Base-by-base conservation (phyloP, 2,329 filamentous ascomycete genomes). In the Sphaerulina vaccinii region DNA sequence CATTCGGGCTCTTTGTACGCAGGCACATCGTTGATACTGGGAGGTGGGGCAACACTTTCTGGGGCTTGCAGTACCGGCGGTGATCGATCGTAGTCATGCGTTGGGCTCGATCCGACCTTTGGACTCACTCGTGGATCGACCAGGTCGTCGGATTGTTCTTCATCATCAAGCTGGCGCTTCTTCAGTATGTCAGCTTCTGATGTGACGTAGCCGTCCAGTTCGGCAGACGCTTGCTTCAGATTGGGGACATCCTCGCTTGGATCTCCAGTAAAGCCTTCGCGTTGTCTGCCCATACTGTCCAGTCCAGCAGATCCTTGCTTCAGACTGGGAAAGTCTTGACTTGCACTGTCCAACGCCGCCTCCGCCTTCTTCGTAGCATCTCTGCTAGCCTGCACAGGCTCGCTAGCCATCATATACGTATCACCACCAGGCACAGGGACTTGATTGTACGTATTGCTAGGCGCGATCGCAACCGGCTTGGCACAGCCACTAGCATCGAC, bases 401-500 rank as follows among this genome's bases (percentile, higher is more conserved):
- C 46, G 39, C 56, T 55, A 8, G 21, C 57, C n/a, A 56, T 41
- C 56, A 59, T 54, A 24, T 58, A 54, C n/a, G 52, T 58, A 35
- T 62, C 51, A 11, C 62, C 61, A 21, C 54, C 57, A 1, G 61
- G 58, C 2, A 62, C 55, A 13, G 51, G 54, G 13, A 58, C 45
- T 41, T 62, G 61, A 33, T 51, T 46, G 35, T 23, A 18, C 9
- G 43, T 36, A 13, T 19, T 49, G 5, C 44, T 52, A 10, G 43
- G 38, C 8, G 52, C 54, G 37, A 60, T 47, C 21, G 59, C 57
- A 5, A 53, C 62, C 7, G 61, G 58, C 48, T 73, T 76, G 63
- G 88, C 85, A 68, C 90, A 95, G 4, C 90, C 90, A 21, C 85
- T 87, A 8, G 86, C 84, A 70, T 96, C 89, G 10, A 96, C 72